Evolutionary conservation across 768 basidiomycete species (phyloP), one percentile per base, ranked within the genome.

Genomic region (Pleurotus sapidus): DNA sequence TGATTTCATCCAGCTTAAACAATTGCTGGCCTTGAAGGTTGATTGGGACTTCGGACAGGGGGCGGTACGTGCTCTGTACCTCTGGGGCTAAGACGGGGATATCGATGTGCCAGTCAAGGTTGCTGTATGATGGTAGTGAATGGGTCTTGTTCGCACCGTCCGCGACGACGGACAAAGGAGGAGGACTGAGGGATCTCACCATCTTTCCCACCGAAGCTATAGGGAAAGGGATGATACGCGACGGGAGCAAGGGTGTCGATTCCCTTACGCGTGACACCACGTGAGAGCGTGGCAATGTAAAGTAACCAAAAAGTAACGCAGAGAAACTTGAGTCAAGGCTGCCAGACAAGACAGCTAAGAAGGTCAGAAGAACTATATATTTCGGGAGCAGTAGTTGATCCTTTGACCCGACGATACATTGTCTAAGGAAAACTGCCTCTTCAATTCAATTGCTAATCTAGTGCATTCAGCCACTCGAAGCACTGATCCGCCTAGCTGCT

Each of bases 401-500:
- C 30, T 34, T 34, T 34, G 27, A 30, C 27, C 27, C 27, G 27
- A 6, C 27, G 6, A 30, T 11, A 34, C 30, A 11, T 34, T 34
- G 30, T 34, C 30, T 11, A 11, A 34, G 30, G 30, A 34, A 34
- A 34, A 34, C 20, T 20, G 20, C 20, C 20, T 20, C 20, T 20
- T 1, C 3, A 20, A 20, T 20, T 20, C 20, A 45, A 17, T 23
- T 40, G n/a, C 3, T 45, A 45, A 59, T 74, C 70, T 12, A 49
- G 39, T 12, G 20, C 17, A 4, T 60, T 1, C 46, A 83, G 68
- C 82, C 82, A 84, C 18, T 65, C 45, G 27, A 66, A 64, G 60
- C 84, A 87, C 42, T 81, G 78, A 18, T 64, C 60, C 30, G 81
- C 84, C 2, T n/a, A 87, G 59, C 20, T 73, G 61, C 48, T 80